Evolutionary conservation across 768 basidiomycete genomes (phyloP).

Genomic region (Naganishia antarctica): DNA sequence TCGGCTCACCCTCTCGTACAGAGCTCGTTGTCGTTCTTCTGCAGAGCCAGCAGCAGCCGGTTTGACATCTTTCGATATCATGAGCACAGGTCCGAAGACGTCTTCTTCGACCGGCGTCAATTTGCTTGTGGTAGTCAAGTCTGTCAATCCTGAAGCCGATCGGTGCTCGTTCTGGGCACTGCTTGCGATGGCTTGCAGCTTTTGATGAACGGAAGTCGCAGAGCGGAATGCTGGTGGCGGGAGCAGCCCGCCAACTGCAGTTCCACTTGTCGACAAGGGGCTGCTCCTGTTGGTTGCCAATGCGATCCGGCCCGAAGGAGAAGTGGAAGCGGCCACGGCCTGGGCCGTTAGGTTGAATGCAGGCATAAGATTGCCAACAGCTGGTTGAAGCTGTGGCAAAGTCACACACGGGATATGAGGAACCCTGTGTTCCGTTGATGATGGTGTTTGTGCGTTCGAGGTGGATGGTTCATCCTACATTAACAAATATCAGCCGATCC

Average conservation of each 20-base stretch:
- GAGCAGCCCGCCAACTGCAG: not conserved
- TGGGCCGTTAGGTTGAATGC: slow-evolving; percentile 11
- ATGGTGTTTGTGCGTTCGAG: not conserved
- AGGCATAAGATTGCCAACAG: slow-evolving; percentile 17
- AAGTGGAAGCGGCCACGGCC: not conserved
- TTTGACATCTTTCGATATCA: slow-evolving; percentile 25
- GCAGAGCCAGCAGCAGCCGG: slow-evolving; percentile 28
- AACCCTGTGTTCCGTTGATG: slow-evolving; percentile 9
- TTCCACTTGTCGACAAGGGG: not conserved
- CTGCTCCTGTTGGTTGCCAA: not conserved
- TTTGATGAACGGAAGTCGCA: not conserved
- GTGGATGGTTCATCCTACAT: not conserved
- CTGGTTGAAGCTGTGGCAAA: slow-evolving; percentile 18
- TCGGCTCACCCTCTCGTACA: slow-evolving; percentile 46
- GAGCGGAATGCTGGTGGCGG: slow-evolving; percentile 16
- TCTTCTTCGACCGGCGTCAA: slow-evolving; percentile 14
- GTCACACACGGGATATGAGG: slow-evolving; percentile 20
- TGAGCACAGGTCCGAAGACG: slow-evolving; percentile 32
- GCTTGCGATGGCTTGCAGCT: slow-evolving; percentile 2
- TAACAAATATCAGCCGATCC: not conserved
- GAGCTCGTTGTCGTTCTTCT: slow-evolving; percentile 41
- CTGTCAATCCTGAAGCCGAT: not conserved
- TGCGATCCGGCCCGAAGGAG: slow-evolving; percentile 1
- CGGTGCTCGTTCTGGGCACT: not conserved
- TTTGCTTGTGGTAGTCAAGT: not conserved